These are phyloP conservation scores for Podaxis sp. DNA, from an alignment of 768 basidiomycete genomes.

Conservation along the genomic window DNA sequence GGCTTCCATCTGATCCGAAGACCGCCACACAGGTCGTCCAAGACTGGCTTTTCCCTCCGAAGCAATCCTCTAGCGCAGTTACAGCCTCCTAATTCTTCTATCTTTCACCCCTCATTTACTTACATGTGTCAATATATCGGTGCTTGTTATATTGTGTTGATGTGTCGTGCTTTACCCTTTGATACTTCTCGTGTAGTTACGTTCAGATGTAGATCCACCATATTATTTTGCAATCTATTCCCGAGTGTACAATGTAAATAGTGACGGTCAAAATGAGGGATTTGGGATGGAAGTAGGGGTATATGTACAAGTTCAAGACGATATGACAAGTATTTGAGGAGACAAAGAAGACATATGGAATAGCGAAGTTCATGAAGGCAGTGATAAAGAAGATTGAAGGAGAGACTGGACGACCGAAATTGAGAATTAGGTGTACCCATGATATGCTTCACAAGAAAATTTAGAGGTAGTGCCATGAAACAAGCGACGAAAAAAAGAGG, in stretches of 20 bases:
- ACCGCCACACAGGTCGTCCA: constrained; percentile 65
- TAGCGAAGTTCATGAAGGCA: not conserved
- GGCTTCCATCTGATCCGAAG: constrained; percentile 68
- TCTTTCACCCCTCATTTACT: not conserved
- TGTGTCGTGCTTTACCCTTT: constrained; percentile 12
- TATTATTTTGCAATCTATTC: constrained; percentile 30
- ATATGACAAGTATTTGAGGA: not conserved
- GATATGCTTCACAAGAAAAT: constrained; percentile 17
- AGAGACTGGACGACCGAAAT: not conserved
- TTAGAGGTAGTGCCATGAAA: constrained; percentile 13
- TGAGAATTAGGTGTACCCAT: constrained; percentile 8
- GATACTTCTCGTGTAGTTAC: not conserved
- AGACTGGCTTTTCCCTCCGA: constrained; percentile 71
- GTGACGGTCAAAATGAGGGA: constrained; percentile 12
- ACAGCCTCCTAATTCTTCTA: not conserved
- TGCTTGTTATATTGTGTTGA: not conserved
- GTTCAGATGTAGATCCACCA: constrained; percentile 24
- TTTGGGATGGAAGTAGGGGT: constrained; percentile 16
- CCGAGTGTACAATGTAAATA: constrained; percentile 27
- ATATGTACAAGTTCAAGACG: constrained; percentile 18
- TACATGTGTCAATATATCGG: not conserved
- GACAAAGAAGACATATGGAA: not conserved
- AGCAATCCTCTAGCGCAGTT: constrained; percentile 2
- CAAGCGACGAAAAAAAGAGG: constrained; percentile 1
- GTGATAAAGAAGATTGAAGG: not conserved